phyloP scores from a whole-genome alignment of 495 filamentous ascomycete genomes.

The Glarea lozoyensis region DNA sequence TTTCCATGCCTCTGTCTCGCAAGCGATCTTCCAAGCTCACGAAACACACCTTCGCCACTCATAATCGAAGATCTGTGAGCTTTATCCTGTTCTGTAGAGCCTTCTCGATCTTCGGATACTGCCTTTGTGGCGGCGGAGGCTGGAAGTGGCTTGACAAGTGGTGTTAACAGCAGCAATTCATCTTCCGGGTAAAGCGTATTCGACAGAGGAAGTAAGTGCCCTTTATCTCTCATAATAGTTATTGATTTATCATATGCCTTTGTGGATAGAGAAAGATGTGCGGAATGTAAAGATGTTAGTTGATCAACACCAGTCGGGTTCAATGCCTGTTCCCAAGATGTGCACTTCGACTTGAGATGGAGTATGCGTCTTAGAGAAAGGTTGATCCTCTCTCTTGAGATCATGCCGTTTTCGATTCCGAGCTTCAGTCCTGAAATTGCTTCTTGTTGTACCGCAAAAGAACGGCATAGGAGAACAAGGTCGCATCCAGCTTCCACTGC shows the following conservation, averaged over 20 bases:
- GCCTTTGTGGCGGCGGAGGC: constrained; percentile 63
- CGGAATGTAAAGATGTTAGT: constrained; percentile 68
- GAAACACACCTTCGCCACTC: constrained; percentile 81
- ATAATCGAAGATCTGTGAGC: constrained; percentile 56
- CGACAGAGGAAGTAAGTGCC: constrained; percentile 66
- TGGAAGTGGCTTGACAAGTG: constrained; percentile 76
- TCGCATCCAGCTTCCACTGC: constrained; percentile 89
- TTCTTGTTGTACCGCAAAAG: constrained; percentile 78
- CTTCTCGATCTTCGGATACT: constrained; percentile 19
- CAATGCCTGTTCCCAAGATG: constrained; percentile 75
- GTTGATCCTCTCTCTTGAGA: constrained; percentile 64
- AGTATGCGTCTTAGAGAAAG: constrained; percentile 68
- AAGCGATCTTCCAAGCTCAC: constrained; percentile 71
- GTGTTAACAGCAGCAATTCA: constrained; percentile 74
- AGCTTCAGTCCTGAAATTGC: constrained; percentile 77
- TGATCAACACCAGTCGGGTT: constrained; percentile 65
- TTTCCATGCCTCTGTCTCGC: constrained; percentile 74
- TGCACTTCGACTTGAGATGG: constrained; percentile 64
- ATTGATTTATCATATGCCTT: constrained; percentile 81
- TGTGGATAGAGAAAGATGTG: constrained; percentile 68
- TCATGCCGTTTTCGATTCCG: constrained; percentile 76
- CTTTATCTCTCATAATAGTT: constrained; percentile 75
- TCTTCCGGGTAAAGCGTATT: constrained; percentile 71
- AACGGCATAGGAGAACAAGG: constrained; percentile 73
- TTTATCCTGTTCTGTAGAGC: constrained; percentile 47